phyloP scores from a whole-genome alignment of 495 filamentous ascomycete species.

The Staphylotrichum tortipilum region DNA sequence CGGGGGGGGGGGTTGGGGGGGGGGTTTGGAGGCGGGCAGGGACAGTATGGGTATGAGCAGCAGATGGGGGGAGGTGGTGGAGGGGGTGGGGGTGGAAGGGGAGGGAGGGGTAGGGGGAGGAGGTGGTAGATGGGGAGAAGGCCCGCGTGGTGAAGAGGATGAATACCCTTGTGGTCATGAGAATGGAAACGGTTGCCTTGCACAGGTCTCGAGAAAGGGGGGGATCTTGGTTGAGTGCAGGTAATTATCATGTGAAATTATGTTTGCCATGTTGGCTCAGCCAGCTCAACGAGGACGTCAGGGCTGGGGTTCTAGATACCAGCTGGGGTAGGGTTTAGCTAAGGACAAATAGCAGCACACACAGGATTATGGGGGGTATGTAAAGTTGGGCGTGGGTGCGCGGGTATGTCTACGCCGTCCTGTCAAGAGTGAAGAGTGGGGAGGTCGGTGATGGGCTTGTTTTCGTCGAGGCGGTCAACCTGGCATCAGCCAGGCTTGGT shows the following conservation, averaged over 20 bases:
- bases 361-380: not conserved
- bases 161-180: not conserved
- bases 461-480: too few relatives aligned
- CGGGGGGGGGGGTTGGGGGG: slow-evolving; percentile 51
- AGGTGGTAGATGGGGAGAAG: slow-evolving; percentile 17
- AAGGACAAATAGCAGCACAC: not conserved
- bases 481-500: too few relatives aligned
- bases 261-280: too few relatives aligned
- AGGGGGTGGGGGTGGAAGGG: slow-evolving; percentile 34
- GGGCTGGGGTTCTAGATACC: not conserved
- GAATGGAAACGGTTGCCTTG: not conserved
- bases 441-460: too few relatives aligned
- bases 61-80: slow-evolving; percentile 42
- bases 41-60: slow-evolving; percentile 51
- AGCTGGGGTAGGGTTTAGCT: not conserved
- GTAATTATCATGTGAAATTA: too few relatives aligned
- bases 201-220: too few relatives aligned
- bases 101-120: slow-evolving; percentile 36
- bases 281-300: not conserved
- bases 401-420: too few relatives aligned
- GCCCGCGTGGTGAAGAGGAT: not conserved
- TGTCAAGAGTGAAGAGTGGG: too few relatives aligned
- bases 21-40: slow-evolving; percentile 42
- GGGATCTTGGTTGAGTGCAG: too few relatives aligned
- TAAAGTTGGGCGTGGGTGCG: too few relatives aligned